phyloP scores from a whole-genome alignment of 2,329 filamentous ascomycete genomes.

The Botrytis elliptica region DNA sequence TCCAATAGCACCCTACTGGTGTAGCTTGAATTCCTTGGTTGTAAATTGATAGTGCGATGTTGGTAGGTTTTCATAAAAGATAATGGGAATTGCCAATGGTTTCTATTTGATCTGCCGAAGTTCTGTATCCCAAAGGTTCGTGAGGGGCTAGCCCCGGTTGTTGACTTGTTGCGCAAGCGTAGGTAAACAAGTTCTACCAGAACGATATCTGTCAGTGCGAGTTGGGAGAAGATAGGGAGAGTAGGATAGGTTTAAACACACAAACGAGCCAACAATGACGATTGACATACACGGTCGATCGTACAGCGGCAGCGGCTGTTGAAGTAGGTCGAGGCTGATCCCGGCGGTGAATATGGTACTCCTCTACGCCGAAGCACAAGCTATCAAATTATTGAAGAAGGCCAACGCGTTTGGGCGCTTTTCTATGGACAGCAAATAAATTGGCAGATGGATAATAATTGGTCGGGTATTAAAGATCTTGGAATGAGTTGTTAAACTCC shows the following conservation, averaged over 20 bases:
- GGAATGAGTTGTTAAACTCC: background rate
- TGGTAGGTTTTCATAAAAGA: constrained; percentile 5
- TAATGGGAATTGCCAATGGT: constrained; percentile 13
- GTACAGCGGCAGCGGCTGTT: constrained; percentile 19
- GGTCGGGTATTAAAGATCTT: constrained; percentile 1
- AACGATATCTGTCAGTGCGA: constrained; percentile 14
- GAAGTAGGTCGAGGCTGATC: constrained; percentile 18
- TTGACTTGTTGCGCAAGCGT: constrained; percentile 17
- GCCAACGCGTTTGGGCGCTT: constrained; percentile 19
- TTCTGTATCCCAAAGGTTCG: constrained; percentile 12
- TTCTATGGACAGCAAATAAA: background rate
- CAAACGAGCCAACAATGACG: constrained; percentile 6
- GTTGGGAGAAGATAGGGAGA: background rate
- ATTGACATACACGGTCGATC: constrained; percentile 3
- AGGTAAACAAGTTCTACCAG: constrained; percentile 11
- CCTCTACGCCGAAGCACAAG: constrained; percentile 18
- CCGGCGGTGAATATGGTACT: constrained; percentile 21
- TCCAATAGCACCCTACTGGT: background rate
- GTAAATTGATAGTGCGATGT: constrained; percentile 11
- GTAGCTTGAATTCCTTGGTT: background rate
- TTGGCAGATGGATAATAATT: constrained; percentile 4
- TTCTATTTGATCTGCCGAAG: constrained; percentile 1
- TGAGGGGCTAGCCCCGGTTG: constrained; percentile 13
- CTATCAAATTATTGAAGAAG: constrained; percentile 13
- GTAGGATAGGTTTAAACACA: background rate